Evolutionary conservation across 2,329 filamentous ascomycete species (phyloP).

Genomic region (Xylaria hypoxylon): DNA sequence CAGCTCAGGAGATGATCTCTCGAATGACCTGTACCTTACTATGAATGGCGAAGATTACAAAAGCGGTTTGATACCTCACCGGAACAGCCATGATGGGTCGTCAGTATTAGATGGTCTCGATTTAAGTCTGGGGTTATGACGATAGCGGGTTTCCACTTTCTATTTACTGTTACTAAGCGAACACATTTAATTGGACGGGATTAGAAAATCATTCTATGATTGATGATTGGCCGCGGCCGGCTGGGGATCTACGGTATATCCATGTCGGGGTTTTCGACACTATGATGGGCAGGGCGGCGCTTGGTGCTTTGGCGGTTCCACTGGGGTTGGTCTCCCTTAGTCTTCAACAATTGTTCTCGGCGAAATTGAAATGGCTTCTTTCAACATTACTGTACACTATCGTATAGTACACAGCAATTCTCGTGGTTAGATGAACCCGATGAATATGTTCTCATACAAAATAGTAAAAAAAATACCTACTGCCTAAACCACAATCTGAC

Average conservation of each 20-base stretch:
- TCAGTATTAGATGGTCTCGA: slow-evolving; percentile 44
- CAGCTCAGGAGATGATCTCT: slow-evolving; percentile 65
- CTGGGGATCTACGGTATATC: slow-evolving; percentile 27
- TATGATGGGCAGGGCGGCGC: not conserved
- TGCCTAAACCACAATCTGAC: not conserved
- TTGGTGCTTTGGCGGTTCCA: slow-evolving; percentile 15
- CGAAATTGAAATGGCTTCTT: slow-evolving; percentile 16
- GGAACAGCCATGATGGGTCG: slow-evolving; percentile 45
- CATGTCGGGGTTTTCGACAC: slow-evolving; percentile 10
- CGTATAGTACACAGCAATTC: slow-evolving; percentile 3
- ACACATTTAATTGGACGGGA: slow-evolving; percentile 5
- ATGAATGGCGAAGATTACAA: slow-evolving; percentile 56
- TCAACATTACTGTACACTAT: not conserved
- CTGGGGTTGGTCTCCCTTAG: slow-evolving; percentile 14
- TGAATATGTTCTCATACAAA: not conserved
- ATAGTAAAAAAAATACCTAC: not conserved
- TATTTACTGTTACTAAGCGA: slow-evolving; percentile 14
- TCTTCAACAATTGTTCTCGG: slow-evolving; percentile 10
- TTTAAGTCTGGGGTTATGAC: slow-evolving; percentile 43
- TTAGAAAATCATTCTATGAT: slow-evolving; percentile 10
- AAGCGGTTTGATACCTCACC: slow-evolving; percentile 39
- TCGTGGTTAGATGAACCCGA: not conserved
- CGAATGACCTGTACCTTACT: slow-evolving; percentile 60
- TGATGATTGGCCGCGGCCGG: slow-evolving; percentile 7
- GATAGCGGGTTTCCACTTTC: slow-evolving; percentile 23